Base-by-base conservation (phyloP, 1,284 basidiomycete genomes). In the Mrakiaceae sp. region DNA sequence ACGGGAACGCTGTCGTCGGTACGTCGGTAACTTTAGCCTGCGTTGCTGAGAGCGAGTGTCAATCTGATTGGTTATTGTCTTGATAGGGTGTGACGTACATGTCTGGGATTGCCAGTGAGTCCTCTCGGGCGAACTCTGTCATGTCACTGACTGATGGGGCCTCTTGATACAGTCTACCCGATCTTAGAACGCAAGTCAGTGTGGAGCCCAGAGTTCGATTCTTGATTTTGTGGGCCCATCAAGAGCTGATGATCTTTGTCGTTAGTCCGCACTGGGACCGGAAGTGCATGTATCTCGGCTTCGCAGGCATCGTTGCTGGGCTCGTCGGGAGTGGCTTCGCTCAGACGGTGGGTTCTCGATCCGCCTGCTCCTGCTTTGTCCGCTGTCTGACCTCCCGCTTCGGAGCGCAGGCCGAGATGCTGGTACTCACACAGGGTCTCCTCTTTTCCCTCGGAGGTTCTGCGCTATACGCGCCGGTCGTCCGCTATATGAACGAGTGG, bases 401-500 rank as follows among this genome's bases (percentile, higher is more conserved):
- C 60, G 73, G 75, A 70, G 5, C 54, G 40, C 5, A 71, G 72
- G 44, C 48, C 6, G 47, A 40, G 9, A 40, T 9, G 4, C 54
- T 56, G 1, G 54, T 56, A 7, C 9, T 51, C 27, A 51, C 58
- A 11, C 48, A 60, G 51, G 58, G 58, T 6, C 27, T 60, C 43
- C 27, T 60, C 2, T 60, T 60, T 11, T 42, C 47, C 9, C 48
- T 60, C 39, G 58, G 58, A 50, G 58, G 58, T 3, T 51, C 48
- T 60, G 39, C 8, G 47, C 64, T 69, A 16, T 78, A 75, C 66
- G 68, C 77, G 39, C 75, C 76, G 1, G 74, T 74, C 61, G 73
- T 74, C 2, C 74, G 72, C 3, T 67, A 75, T n/a, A 61, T 77
- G 11, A 76, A 75, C 68, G 73, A 75, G 58, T 76, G 75, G 75